phyloP scores from a whole-genome alignment of 2,329 filamentous ascomycete species.

The Dactylellina leptospora region DNA sequence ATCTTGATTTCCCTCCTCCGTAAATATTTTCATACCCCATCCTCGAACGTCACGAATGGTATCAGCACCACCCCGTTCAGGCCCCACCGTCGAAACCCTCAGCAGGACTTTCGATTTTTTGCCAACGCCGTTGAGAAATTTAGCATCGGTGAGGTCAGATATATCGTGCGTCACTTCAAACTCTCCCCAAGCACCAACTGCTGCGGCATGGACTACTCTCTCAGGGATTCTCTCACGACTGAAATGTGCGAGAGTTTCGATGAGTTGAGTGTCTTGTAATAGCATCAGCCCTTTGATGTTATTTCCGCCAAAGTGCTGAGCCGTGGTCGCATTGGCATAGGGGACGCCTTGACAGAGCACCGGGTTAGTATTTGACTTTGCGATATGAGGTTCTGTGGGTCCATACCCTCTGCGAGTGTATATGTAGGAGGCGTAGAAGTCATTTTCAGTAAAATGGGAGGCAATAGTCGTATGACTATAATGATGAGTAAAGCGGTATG shows the following conservation, averaged over 20 bases:
- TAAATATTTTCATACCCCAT: slow-evolving; percentile 66
- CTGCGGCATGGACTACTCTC: slow-evolving; percentile 69
- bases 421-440: slow-evolving; percentile 22
- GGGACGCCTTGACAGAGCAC: slow-evolving; percentile 33
- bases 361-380: neutral
- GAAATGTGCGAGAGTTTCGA: slow-evolving; percentile 71
- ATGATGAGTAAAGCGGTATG: slow-evolving; percentile 3
- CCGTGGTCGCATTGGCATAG: slow-evolving; percentile 56
- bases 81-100: slow-evolving; percentile 64
- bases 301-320: slow-evolving; percentile 58
- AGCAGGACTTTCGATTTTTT: slow-evolving; percentile 66
- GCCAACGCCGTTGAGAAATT: slow-evolving; percentile 65
- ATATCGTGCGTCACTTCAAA: slow-evolving; percentile 71
- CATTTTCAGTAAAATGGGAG: slow-evolving; percentile 4
- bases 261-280: slow-evolving; percentile 70
- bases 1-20: slow-evolving; percentile 66
- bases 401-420: slow-evolving; percentile 39
- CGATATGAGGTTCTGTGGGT: neutral
- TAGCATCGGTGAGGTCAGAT: slow-evolving; percentile 62
- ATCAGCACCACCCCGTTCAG: slow-evolving; percentile 64
- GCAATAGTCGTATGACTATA: neutral
- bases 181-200: slow-evolving; percentile 67
- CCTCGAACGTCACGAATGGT: slow-evolving; percentile 65
- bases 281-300: slow-evolving; percentile 59
- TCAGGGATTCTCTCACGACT: slow-evolving; percentile 71